Percentiles rank a stretch among this genome's conserved stretches.
These are phyloP conservation scores for Actinomortierella wolfii DNA, from an alignment of 371 early-diverging fungal genomes.

Conservation along the genomic window DNA sequence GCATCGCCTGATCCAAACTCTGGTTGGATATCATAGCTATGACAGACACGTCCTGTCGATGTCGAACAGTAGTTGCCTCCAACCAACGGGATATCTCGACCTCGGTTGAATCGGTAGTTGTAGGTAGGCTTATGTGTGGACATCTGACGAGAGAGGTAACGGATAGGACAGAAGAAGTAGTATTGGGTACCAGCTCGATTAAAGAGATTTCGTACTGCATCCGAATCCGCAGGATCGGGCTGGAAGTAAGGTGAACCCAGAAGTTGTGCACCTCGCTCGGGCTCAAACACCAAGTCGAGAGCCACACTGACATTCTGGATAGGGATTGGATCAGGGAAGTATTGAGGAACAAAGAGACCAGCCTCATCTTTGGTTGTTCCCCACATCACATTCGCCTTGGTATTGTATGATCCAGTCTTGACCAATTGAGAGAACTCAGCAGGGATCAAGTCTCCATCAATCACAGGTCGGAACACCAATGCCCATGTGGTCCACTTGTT, in stretches of 20 bases:
- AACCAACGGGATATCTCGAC: slow-evolving; percentile 24
- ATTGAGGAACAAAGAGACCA: slow-evolving; percentile 27
- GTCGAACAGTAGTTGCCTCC: slow-evolving; percentile 14
- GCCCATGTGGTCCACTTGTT: slow-evolving; percentile 32
- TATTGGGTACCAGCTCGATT: slow-evolving; percentile 21
- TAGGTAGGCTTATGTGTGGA: slow-evolving; percentile 18
- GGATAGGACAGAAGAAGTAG: slow-evolving; percentile 36
- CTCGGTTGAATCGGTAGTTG: slow-evolving; percentile 38
- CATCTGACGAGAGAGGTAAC: slow-evolving; percentile 26
- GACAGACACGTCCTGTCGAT: slow-evolving; percentile 28
- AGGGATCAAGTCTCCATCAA: slow-evolving; percentile 24
- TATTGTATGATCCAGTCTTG: slow-evolving; percentile 27
- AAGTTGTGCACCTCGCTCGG: slow-evolving; percentile 7
- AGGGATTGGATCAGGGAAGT: slow-evolving; percentile 26
- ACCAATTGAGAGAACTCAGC: slow-evolving; percentile 21
- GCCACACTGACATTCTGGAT: slow-evolving; percentile 5
- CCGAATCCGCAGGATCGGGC: slow-evolving; percentile 14
- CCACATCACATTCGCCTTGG: slow-evolving; percentile 45
- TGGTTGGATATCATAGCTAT: slow-evolving; percentile 23
- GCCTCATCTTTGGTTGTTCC: slow-evolving; percentile 40
- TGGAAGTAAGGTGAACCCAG: slow-evolving; percentile 20
- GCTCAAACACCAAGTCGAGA: slow-evolving; percentile 15
- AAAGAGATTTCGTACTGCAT: slow-evolving; percentile 21
- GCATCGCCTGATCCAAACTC: slow-evolving; percentile 17
- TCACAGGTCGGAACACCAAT: slow-evolving; percentile 22